phyloP scores from a whole-genome alignment of 441 rosid genomes.

The Daphne laureola region DNA sequence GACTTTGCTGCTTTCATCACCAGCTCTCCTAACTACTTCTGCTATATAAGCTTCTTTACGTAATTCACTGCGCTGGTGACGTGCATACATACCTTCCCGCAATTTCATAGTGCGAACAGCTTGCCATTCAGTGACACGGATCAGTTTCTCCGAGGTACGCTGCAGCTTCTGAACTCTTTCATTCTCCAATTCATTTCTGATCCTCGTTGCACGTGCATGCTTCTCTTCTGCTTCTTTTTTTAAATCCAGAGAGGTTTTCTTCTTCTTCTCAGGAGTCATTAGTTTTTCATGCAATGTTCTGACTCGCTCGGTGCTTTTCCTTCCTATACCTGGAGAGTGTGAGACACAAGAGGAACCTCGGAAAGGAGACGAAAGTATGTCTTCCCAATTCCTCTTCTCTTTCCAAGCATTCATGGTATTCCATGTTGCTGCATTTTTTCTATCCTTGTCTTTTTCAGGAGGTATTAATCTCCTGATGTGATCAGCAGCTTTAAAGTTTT shows the following conservation, averaged over 20 bases:
- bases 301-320: conserved; percentile 70
- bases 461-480: conserved; percentile 32
- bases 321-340: conserved; percentile 61
- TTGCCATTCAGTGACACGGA: conserved; percentile 78
- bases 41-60: conserved; percentile 84
- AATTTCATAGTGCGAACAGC: conserved; percentile 68
- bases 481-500: conserved; percentile 32
- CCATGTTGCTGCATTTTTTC: conserved; percentile 43
- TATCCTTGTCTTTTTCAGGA: conserved; percentile 52
- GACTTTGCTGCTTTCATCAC: conserved; percentile 84
- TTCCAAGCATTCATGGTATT: conserved; percentile 81
- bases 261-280: conserved; percentile 79
- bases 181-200: conserved; percentile 67
- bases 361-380: conserved; percentile 62
- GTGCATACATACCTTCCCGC: conserved; percentile 77
- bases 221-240: conserved; percentile 76
- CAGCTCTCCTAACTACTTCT: conserved; percentile 81
- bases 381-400: conserved; percentile 83
- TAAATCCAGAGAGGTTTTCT: conserved; percentile 62
- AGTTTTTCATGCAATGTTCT: conserved; percentile 62
- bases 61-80: conserved; percentile 69
- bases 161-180: conserved; percentile 80
- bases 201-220: conserved; percentile 75
- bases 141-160: conserved; percentile 72
- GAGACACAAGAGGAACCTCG: conserved; percentile 56